A percentile compares a stretch with the other conserved stretches of the same genome.
These are phyloP conservation scores for Fulvia fulva DNA, from an alignment of 2,329 filamentous ascomycete species.

Conservation along the genomic window DNA sequence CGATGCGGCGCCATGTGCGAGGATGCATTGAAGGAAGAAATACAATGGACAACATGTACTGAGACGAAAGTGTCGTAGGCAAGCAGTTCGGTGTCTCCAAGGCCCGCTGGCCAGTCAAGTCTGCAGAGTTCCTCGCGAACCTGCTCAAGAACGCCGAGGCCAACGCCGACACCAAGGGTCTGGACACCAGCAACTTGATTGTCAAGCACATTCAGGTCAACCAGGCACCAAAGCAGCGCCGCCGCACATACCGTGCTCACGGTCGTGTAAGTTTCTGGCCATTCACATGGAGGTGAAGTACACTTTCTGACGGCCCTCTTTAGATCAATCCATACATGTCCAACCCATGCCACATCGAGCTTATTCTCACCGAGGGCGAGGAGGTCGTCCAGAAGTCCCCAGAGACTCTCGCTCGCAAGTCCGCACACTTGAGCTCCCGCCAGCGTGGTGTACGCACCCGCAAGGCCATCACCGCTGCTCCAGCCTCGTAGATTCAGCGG, in stretches of 20 bases:
- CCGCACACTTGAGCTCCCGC: constrained; percentile 71
- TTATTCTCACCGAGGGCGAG: constrained; percentile 97
- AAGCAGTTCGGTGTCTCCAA: constrained; percentile 98
- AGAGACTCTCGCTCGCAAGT: constrained; percentile 56
- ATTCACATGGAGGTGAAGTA: neutral
- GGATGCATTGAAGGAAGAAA: constrained; percentile 33
- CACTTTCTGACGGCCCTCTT: constrained; percentile 2
- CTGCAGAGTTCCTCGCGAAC: constrained; percentile 93
- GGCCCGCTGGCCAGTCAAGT: constrained; percentile 99
- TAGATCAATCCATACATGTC: constrained; percentile 99
- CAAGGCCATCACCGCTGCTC: constrained; percentile 53
- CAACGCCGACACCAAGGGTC: constrained; percentile 94
- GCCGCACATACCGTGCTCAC: constrained; percentile 99
- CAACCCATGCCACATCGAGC: constrained; percentile 99
- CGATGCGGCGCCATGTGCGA: constrained; percentile 34
- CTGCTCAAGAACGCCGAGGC: constrained; percentile 97
- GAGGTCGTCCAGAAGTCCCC: constrained; percentile 92
- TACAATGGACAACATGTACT: constrained; percentile 22
- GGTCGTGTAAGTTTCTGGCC: constrained; percentile 84
- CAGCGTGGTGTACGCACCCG: constrained; percentile 73
- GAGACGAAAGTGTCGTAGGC: constrained; percentile 55
- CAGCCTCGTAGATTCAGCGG: constrained; percentile 23
- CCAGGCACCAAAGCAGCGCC: constrained; percentile 99
- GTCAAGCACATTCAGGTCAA: constrained; percentile 99
- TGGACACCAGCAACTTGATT: constrained; percentile 94